Percentiles rank a stretch among this genome's conserved stretches.
These are phyloP conservation scores for Massarina eburnea DNA, from an alignment of 2,329 filamentous ascomycete genomes.

Conservation along the genomic window DNA sequence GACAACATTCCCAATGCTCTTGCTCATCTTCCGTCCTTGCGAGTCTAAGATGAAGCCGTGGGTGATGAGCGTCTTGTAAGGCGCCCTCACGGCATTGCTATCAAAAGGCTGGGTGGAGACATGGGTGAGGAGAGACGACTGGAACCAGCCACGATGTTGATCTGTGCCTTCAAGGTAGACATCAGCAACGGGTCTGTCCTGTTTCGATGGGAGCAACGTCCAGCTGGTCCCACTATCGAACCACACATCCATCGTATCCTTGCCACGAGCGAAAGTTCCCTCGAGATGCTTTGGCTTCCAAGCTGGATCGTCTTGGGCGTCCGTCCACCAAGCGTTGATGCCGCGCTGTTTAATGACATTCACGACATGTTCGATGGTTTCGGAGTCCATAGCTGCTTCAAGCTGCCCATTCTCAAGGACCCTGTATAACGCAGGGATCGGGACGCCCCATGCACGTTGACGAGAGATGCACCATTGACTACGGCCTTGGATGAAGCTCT, in stretches of 20 bases:
- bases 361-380: constrained; percentile 84
- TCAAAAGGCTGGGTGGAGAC: constrained; percentile 61
- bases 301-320: constrained; percentile 69
- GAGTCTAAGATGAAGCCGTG: constrained; percentile 93
- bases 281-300: constrained; percentile 73
- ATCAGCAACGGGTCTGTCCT: constrained; percentile 62
- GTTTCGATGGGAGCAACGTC: constrained; percentile 52
- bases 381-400: constrained; percentile 73
- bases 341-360: constrained; percentile 73
- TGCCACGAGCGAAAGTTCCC: constrained; percentile 69
- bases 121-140: constrained; percentile 88
- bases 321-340: constrained; percentile 94
- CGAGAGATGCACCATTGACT: constrained; percentile 98
- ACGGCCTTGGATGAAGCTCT: constrained; percentile 82
- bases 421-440: constrained; percentile 87
- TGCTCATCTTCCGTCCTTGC: constrained; percentile 97
- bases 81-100: constrained; percentile 52
- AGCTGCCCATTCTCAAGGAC: constrained; percentile 56
- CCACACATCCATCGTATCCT: constrained; percentile 99
- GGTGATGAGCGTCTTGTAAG: constrained; percentile 87
- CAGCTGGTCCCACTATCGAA: constrained; percentile 98
- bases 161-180: constrained; percentile 93
- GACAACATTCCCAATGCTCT: constrained; percentile 89
- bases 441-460: constrained; percentile 94
- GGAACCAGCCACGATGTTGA: constrained; percentile 98